phyloP scores from a whole-genome alignment of 768 basidiomycete species.

The Rhodotorula toruloides region DNA sequence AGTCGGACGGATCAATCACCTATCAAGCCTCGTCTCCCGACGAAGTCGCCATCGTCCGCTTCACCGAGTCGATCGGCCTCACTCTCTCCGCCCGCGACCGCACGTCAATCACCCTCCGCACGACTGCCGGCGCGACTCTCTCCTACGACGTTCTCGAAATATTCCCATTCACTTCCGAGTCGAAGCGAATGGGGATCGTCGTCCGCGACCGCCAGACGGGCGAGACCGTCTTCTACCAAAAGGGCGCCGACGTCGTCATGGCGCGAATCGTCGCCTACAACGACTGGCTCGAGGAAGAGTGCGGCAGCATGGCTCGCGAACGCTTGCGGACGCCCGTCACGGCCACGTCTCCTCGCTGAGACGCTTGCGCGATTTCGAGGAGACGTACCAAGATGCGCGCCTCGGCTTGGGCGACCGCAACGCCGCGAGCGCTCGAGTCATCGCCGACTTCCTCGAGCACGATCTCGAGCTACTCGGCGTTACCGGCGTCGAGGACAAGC shows the following conservation, averaged over 20 bases:
- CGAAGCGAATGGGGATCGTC: slow-evolving; percentile 98
- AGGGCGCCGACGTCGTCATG: slow-evolving; percentile 99
- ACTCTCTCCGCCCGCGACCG: slow-evolving; percentile 85
- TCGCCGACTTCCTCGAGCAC: slow-evolving; percentile 70
- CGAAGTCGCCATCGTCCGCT: slow-evolving; percentile 96
- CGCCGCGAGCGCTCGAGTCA: slow-evolving; percentile 70
- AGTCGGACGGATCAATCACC: slow-evolving; percentile 89
- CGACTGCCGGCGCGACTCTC: slow-evolving; percentile 60
- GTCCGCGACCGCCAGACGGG: slow-evolving; percentile 70
- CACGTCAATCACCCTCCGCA: slow-evolving; percentile 75
- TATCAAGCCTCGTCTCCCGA: slow-evolving; percentile 99
- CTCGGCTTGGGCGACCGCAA: slow-evolving; percentile 67
- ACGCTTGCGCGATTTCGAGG: slow-evolving; percentile 70
- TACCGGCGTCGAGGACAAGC: slow-evolving; percentile 98
- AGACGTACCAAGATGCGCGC: slow-evolving; percentile 68
- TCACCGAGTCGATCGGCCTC: slow-evolving; percentile 91
- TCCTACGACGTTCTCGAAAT: slow-evolving; percentile 83
- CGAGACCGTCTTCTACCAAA: slow-evolving; percentile 85
- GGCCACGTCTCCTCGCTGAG: slow-evolving; percentile 63
- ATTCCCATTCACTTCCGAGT: slow-evolving; percentile 97
- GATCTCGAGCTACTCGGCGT: slow-evolving; percentile 87
- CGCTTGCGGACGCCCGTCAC: slow-evolving; percentile 91
- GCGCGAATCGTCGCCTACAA: slow-evolving; percentile 86
- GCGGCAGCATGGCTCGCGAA: slow-evolving; percentile 95
- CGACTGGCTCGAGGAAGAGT: slow-evolving; percentile 98